Evolutionary conservation across 2,329 filamentous ascomycete species (phyloP).

Genomic region (Claviceps spartinae): DNA sequence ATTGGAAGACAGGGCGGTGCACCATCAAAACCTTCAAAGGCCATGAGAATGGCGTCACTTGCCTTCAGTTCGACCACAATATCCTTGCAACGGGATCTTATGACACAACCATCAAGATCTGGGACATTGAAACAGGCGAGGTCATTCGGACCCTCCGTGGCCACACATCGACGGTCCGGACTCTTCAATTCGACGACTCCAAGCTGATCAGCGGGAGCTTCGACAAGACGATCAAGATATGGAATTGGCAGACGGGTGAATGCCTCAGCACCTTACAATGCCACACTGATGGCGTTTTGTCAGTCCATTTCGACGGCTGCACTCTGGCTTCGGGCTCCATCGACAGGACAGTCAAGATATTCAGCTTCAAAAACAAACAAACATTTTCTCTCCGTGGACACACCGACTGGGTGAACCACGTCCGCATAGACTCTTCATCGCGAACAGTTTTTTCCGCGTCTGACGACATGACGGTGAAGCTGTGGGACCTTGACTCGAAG

Average conservation of each 20-base stretch:
- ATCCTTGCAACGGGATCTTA: slow-evolving; percentile 91
- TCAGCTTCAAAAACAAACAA: slow-evolving; percentile 77
- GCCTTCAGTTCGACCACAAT: slow-evolving; percentile 60
- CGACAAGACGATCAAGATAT: slow-evolving; percentile 78
- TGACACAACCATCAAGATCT: slow-evolving; percentile 88
- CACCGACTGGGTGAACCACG: slow-evolving; percentile 92
- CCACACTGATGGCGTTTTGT: slow-evolving; percentile 72
- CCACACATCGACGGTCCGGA: slow-evolving; percentile 71
- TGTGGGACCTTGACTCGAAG: slow-evolving; percentile 86
- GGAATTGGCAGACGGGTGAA: slow-evolving; percentile 91
- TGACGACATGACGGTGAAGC: slow-evolving; percentile 78
- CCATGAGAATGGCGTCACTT: slow-evolving; percentile 59
- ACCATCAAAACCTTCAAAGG: slow-evolving; percentile 73
- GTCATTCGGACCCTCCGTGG: slow-evolving; percentile 75
- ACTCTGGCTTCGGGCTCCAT: slow-evolving; percentile 80
- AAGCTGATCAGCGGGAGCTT: slow-evolving; percentile 85
- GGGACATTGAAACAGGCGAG: slow-evolving; percentile 81
- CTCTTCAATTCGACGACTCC: slow-evolving; percentile 82
- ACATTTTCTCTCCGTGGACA: slow-evolving; percentile 73
- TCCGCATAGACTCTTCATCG: slow-evolving; percentile 68
- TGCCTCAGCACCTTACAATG: slow-evolving; percentile 69
- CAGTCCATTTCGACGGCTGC: slow-evolving; percentile 73
- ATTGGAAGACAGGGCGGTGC: slow-evolving; percentile 93
- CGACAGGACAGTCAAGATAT: slow-evolving; percentile 81
- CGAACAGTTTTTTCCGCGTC: slow-evolving; percentile 85